phyloP scores from a whole-genome alignment of 192 early-diverging fungal species.

The Entomortierella beljakovae region DNA sequence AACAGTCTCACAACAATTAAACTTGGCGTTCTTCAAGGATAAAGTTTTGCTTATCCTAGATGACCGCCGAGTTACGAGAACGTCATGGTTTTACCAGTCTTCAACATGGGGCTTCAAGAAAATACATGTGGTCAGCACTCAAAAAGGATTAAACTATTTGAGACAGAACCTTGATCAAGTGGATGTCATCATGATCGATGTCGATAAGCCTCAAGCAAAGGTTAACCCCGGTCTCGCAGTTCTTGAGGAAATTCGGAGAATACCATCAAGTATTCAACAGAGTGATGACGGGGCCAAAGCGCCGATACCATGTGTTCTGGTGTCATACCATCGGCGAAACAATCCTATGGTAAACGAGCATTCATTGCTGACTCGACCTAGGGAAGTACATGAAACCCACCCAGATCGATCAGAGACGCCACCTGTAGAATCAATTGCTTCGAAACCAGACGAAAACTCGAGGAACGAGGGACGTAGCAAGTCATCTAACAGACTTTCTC shows the following conservation, averaged over 20 bases:
- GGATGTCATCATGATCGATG: constrained; percentile 51
- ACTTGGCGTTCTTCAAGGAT: constrained; percentile 42
- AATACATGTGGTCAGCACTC: constrained; percentile 25
- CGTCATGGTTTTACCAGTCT: constrained; percentile 45
- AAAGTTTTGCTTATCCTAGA: constrained; percentile 46
- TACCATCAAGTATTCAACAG: constrained; percentile 1
- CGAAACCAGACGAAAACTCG: too few species aligned
- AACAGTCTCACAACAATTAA: constrained; percentile 39
- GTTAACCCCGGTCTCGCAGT: constrained; percentile 38
- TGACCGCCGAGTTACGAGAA: constrained; percentile 44
- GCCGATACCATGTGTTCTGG: constrained; percentile 40
- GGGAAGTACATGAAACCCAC: too few species aligned
- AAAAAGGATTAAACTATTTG: constrained; percentile 37
- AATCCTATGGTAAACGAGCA: too few species aligned
- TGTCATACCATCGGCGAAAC: constrained; percentile 23
- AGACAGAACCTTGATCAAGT: constrained; percentile 25
- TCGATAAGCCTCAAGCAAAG: constrained; percentile 41
- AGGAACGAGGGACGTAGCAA: too few species aligned
- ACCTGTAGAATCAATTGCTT: too few species aligned
- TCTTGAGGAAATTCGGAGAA: constrained; percentile 27
- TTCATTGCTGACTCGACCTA: too few species aligned
- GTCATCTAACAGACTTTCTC: not conserved
- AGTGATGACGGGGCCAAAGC: too few species aligned
- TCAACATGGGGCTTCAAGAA: constrained; percentile 50
- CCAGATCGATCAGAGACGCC: too few species aligned